Evolutionary conservation across 257 asterid species (phyloP).

Genomic region (Ophiorrhiza pumila): DNA sequence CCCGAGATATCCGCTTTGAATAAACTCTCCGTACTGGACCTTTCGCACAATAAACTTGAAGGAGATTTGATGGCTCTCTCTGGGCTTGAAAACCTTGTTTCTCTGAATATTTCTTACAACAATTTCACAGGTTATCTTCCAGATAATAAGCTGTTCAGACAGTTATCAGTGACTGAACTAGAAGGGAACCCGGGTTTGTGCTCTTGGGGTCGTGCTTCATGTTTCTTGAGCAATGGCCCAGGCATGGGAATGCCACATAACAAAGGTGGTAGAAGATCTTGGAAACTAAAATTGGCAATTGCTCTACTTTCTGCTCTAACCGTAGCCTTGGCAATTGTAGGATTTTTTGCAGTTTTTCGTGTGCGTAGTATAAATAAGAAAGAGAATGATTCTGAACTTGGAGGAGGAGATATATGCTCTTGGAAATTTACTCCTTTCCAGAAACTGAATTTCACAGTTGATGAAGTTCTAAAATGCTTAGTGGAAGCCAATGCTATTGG

Average conservation of each 20-base stretch:
- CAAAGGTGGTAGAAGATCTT: conserved; percentile 27
- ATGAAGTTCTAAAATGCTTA: conserved; percentile 50
- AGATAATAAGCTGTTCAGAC: conserved; percentile 71
- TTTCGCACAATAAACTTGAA: conserved; percentile 65
- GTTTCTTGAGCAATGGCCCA: conserved; percentile 44
- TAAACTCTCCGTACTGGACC: conserved; percentile 60
- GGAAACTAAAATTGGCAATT: conserved; percentile 66
- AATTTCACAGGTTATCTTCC: conserved; percentile 76
- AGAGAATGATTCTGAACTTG: conserved; percentile 52
- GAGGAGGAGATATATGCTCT: conserved; percentile 37
- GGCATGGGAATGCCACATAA: conserved; percentile 27
- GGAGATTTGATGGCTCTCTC: conserved; percentile 63
- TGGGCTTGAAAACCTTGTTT: conserved; percentile 64
- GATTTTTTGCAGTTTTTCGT: conserved; percentile 50
- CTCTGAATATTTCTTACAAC: conserved; percentile 64
- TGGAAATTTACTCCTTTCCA: conserved; percentile 82
- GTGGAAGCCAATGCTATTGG: conserved; percentile 71
- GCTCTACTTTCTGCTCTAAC: conserved; percentile 42
- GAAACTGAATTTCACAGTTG: conserved; percentile 56
- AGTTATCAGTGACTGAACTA: conserved; percentile 51
- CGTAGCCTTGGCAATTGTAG: conserved; percentile 49
- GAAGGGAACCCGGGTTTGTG: conserved; percentile 64
- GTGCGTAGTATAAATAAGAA: conserved; percentile 45
- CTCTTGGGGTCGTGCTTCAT: conserved; percentile 48
- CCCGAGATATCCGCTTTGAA: conserved; percentile 49